Conservation (phyloP, 139 green algal species). For the Closterium sp. region DNA sequence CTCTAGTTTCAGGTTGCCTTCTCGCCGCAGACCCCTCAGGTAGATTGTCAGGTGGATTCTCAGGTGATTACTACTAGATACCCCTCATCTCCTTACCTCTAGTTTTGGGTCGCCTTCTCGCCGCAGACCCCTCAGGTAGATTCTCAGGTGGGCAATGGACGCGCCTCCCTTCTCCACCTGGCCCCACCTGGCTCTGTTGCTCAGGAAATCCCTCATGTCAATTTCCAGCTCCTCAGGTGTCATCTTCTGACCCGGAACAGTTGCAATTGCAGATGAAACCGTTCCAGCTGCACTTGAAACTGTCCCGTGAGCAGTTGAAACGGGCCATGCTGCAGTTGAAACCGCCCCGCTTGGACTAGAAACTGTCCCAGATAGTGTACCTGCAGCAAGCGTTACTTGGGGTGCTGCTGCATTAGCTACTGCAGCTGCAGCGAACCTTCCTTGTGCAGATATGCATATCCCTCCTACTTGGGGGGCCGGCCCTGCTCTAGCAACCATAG, state of each 20-base stretch:
- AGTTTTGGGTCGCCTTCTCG: background rate
- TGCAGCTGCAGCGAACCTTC: background rate
- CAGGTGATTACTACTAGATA: too few species aligned
- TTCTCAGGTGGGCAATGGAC: background rate
- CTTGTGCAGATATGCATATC: too few species aligned
- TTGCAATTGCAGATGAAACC: background rate
- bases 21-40: too few species aligned
- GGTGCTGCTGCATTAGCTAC: background rate
- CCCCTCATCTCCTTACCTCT: background rate
- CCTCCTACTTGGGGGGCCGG: too few species aligned
- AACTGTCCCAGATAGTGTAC: background rate
- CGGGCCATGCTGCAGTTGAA: background rate
- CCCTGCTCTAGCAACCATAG: too few species aligned
- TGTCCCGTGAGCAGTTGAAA: background rate
- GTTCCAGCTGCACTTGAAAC: background rate
- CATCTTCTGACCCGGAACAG: background rate
- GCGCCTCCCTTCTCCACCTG: background rate
- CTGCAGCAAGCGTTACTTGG: background rate
- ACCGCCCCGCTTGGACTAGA: background rate
- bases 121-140: background rate
- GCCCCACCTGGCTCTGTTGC: background rate
- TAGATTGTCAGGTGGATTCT: too few species aligned
- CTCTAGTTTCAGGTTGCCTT: too few species aligned
- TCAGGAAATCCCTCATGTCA: background rate
- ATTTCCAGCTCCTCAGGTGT: background rate